Evolutionary conservation across 2,329 filamentous ascomycete genomes (phyloP), one percentile per base, ranked within the genome.

Genomic region (Colletotrichum melonis): DNA sequence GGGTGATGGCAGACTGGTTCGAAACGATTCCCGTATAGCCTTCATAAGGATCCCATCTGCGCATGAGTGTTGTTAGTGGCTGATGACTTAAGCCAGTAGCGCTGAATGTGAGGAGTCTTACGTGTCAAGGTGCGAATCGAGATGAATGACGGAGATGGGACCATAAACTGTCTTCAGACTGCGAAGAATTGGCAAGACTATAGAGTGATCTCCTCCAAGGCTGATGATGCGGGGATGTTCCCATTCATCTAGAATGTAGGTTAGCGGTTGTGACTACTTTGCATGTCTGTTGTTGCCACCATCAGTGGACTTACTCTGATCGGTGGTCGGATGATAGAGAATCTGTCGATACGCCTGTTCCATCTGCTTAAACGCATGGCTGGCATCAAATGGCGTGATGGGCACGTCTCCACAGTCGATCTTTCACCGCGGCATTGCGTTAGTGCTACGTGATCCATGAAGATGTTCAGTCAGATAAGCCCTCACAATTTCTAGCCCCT

Each of bases 301-400:
- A 26, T 19, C 62, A 14, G 32, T 11, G 24, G 9, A 55, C 35
- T 49, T 64, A 0, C 1, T 8, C 16, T 3, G 62, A 55, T 19
- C 42, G 42, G 19, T 49, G 42, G 46, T 64, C 4, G 16, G 26
- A 30, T 64, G 46, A n/a, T 64, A 64, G 28, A 64, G 62, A 72
- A 42, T 69, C 59, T 38, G 67, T 52, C n/a, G 76, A 80, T 94
- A 95, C 0, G 94, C 95, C 79, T 92, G 90, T 38, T 90, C 93
- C 95, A 98, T 97, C 83, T 98, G 95, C 55, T 88, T 86, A 63
- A 95, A 85, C 0, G 95, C 95, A 16, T 97, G 86, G 1, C 87
- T 90, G 81, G 97, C 98, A 84, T 98, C 94, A 76, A 97, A 92
- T 0, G 95, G 95, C 0, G 92, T 94, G 95, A 59, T 58, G 19